Evolutionary conservation across 305 asterid species (phyloP), one percentile per base, ranked within the genome.

Genomic region (Fraxinus velutina): DNA sequence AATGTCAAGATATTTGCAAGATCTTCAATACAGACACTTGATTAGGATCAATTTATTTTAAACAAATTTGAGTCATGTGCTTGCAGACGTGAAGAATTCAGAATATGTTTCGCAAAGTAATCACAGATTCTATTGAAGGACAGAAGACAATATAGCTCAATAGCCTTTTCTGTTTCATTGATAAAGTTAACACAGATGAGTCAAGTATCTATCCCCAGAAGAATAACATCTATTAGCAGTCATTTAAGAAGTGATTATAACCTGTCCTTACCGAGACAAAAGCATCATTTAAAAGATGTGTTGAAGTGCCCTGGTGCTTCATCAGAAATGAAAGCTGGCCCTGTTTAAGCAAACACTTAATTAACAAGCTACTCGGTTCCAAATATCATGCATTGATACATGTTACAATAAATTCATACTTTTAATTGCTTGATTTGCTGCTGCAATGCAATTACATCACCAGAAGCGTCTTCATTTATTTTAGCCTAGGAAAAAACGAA

Each of bases 401-500:
- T 70, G 30, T 60, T 27, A 78, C 21, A 33, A 44, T 64, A 75
- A 80, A 68, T 73, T 17, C 64, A 86, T 82, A 92, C 98, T 96
- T 94, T 94, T 85, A 94, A 86, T 44, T 86, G 91, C 83, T 89
- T 93, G 84, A 94, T 89, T 86, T 94, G 94, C 83, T 78, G 91
- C 87, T 92, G 97, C 91, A 92, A 85, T 73, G 91, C 91, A 85
- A 88, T 87, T 68, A 91, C 95, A 83, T 90, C 93, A 27, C 93
- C 94, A 50, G 96, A 90, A 81, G 98, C 96, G 89, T 94, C 98
- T 91, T 94, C 98, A 82, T 92, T 94, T 81, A 94, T 89, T 87
- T 89, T 94, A 84, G 98, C 98, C 98, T 94, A 89, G 72, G 82
- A 60, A 82, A 44, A 64, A 81, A 29, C 3, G 17, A 52, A 71